Conservation (phyloP, 805 yeast genomes). For the Zygoascus flipseniorum region DNA sequence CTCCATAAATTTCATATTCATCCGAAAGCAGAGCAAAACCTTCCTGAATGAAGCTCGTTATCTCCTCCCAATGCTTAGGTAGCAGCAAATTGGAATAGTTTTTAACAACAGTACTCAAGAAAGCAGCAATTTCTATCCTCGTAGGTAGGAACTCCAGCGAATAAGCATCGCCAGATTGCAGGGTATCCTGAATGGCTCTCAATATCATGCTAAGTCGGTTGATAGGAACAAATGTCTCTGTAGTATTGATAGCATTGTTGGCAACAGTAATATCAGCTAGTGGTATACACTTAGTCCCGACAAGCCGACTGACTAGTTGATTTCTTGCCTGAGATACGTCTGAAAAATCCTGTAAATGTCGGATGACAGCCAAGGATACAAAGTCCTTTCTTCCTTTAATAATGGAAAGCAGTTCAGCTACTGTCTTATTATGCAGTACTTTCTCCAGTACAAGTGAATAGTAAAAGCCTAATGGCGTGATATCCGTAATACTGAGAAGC, state of each 20-base stretch:
- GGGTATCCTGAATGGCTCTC: slow-evolving; percentile 45
- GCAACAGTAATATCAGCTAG: background rate
- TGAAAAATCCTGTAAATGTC: slow-evolving; percentile 30
- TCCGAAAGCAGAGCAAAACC: slow-evolving; percentile 4
- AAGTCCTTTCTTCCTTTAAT: slow-evolving; percentile 4
- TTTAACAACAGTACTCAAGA: slow-evolving; percentile 27
- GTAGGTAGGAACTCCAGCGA: slow-evolving; percentile 44
- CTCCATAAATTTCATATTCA: background rate
- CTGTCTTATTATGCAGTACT: background rate
- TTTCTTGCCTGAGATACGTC: slow-evolving; percentile 33
- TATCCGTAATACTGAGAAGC: background rate
- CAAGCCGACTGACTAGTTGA: slow-evolving; percentile 44
- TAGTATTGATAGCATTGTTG: background rate
- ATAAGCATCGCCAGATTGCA: slow-evolving; percentile 53
- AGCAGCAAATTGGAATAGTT: slow-evolving; percentile 14
- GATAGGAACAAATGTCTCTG: slow-evolving; percentile 42
- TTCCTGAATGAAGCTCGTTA: slow-evolving; percentile 14
- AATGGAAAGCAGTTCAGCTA: background rate
- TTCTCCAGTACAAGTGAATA: background rate
- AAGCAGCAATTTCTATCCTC: slow-evolving; percentile 43
- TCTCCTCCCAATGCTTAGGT: slow-evolving; percentile 4
- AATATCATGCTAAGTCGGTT: slow-evolving; percentile 60
- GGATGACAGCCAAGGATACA: slow-evolving; percentile 17
- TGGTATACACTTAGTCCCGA: background rate
- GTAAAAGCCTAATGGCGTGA: background rate